Evolutionary conservation across 202 grass and related monocot genomes (phyloP), one percentile per base, ranked within the genome.

Genomic region (Musa balbisiana): DNA sequence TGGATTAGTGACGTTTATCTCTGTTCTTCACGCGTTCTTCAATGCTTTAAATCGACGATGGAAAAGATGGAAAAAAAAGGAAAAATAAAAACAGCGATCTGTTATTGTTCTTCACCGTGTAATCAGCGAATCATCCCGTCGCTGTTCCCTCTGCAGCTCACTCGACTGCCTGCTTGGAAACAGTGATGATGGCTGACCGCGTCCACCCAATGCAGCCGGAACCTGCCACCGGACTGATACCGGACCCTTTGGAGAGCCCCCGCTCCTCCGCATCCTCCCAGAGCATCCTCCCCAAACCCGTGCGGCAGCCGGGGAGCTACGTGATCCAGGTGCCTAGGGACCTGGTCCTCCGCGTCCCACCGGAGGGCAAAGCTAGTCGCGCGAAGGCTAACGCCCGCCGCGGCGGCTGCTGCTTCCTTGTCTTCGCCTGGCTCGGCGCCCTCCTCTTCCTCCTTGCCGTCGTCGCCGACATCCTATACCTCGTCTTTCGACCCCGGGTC

Each of bases 281-380:
- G 72, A 66, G 77, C 0, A 68, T 73, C 68, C 74, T 69, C 84
- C 86, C 78, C 33, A 4, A 62, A 58, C 1, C 24, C 33, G 6
- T 51, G 55, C 68, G 8, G 24, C 23, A 33, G 69, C 62, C 73
- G 21, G 80, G 76, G 54, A 72, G 73, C 54, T 90, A 91, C 85
- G 83, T 91, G 2, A 71, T 93, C 17, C 90, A 97, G 77, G 85
- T 97, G 72, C 90, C 90, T 72, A 93, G 84, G 83, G 90, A 93
- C 84, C 85, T 84, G 79, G 60, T 97, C 26, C 89, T 90, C 82
- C 86, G 84, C 59, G 79, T 86, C 1, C 93, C 93, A 2, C 93
- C 88, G 21, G 88, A 82, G 0, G 85, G 89, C 82, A 93, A 97
- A 80, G 83, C 76, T 53, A 80, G 80, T 71, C 88, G 88, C 77